Base-by-base conservation (phyloP, 352 stramenopile species). In the Globisporangium cederbergense region DNA sequence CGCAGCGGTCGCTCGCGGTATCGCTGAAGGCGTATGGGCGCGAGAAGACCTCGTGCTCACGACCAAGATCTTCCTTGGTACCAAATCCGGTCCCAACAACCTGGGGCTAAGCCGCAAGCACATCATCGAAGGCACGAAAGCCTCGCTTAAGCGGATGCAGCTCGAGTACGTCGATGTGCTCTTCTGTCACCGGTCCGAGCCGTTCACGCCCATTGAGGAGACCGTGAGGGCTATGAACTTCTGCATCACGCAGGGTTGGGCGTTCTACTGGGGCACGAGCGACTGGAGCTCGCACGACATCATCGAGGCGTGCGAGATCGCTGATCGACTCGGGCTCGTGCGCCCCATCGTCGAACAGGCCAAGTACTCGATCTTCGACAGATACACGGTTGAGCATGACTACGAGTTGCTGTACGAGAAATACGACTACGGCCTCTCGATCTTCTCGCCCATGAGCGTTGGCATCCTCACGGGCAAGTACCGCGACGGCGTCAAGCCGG, bases 401-500 rank as follows among this genome's bases (percentile, higher is more conserved):
- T 90, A 82, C 66, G 25, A 49, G n/a, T 46, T 61, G 2, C 59
- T 90, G 59, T 90, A 83, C 73, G 65, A 73, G 20, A 68, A 70
- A 22, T 88, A 86, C 63, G 83, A 83, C 16, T 30, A 78, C n/a
- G 81, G 78, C n/a, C 51, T 81, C 13, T 85, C 79, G 30, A 67
- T 66, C 18, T 90, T 74, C 69, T 83, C 58, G 34, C 80, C 80
- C 22, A 61, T 90, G 28, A 71, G 64, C 2, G 68, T 65, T 30
- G 78, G 81, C 8, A 58, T 87, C 3, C 66, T 90, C 38, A 87
- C 81, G 30, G 79, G 67, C 67, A 89, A 90, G 66, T 89, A 90
- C 73, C 74, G 72, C 20, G 13, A 34, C 14, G 68, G 58, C 25
- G 62, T 67, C 20, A 68, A 63, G 9, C 63, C 72, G 6, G 81